Evolutionary conservation across 108 stramenopile genomes (phyloP), one percentile per base, ranked within the genome.

Genomic region (Seminavis robusta): DNA sequence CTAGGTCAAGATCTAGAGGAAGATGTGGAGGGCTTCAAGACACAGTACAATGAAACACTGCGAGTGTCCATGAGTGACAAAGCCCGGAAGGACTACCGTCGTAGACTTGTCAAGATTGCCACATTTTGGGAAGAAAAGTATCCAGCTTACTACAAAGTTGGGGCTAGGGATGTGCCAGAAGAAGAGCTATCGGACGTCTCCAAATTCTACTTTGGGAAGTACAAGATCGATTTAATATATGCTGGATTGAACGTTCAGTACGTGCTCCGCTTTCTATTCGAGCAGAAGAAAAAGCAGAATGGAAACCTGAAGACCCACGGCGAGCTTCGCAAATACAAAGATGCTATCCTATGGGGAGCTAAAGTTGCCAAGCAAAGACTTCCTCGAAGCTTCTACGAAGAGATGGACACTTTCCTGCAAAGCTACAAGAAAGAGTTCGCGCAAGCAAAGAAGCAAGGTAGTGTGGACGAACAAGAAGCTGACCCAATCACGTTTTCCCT

Each of bases 341-440:
- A 74, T 53, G 67, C 73, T 15, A 58, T 64, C 34, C 28, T 64
- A 10, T 49, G 56, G 31, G 66, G 67, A 19, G 26, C 73, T 10
- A 46, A 63, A 24, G 43, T 29, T 4, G 59, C 36, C 6, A 44
- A 53, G 6, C 39, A 69, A 33, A 33, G 1, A 4, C 40, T 57
- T 34, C 67, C 73, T 20, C 1, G n/a, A 37, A 16, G 8, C 1
- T 56, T 62, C n/a, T 25, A 41, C 36, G 31, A 26, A 13, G 27
- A 52, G 5, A 73, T 73, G 51, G 59, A 61, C 20, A 28, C 28
- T n/a, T 73, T 41, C 42, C 56, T 73, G 19, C 27, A 40, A 16
- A 25, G 41, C 8, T 53, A 47, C 52, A 52, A 53, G 38, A 52
- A 33, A 19, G 56, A 66, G 21, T 42, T 25, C 19, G 43, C 8